Evolutionary conservation across 805 yeast species (phyloP).

Genomic region (Candida germanica): DNA sequence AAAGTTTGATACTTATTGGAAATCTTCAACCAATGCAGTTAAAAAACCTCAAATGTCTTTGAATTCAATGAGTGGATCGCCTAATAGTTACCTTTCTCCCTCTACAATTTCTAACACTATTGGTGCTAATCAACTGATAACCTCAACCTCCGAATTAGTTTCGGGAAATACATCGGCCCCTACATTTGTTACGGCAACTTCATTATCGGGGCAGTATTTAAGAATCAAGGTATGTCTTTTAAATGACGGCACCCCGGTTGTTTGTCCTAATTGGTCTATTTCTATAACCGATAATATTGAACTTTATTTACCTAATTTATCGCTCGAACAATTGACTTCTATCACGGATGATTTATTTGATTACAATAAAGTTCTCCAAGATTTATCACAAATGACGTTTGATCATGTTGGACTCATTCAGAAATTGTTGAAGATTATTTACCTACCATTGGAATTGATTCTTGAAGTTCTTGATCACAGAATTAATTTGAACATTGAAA

Average conservation of each 20-base stretch:
- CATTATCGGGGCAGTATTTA: slow-evolving; percentile 77
- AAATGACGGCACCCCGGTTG: slow-evolving; percentile 82
- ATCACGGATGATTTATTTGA: slow-evolving; percentile 40
- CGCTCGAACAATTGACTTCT: slow-evolving; percentile 42
- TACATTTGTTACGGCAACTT: slow-evolving; percentile 87
- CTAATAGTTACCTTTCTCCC: slow-evolving; percentile 39
- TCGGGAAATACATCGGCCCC: slow-evolving; percentile 11
- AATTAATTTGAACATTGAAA: slow-evolving; percentile 69
- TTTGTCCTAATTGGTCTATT: slow-evolving; percentile 65
- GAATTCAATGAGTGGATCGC: slow-evolving; percentile 19
- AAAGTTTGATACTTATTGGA: slow-evolving; percentile 96
- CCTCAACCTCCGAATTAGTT: slow-evolving; percentile 18
- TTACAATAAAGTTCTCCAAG: slow-evolving; percentile 36
- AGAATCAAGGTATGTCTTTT: slow-evolving; percentile 67
- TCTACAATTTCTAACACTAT: slow-evolving; percentile 20
- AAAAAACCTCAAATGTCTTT: slow-evolving; percentile 17
- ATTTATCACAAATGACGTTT: slow-evolving; percentile 34
- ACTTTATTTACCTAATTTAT: slow-evolving; percentile 60
- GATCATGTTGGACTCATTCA: slow-evolving; percentile 40
- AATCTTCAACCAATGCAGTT: slow-evolving; percentile 65
- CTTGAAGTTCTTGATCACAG: slow-evolving; percentile 53
- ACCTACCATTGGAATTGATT: slow-evolving; percentile 59
- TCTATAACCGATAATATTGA: slow-evolving; percentile 49
- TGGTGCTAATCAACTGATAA: slow-evolving; percentile 11
- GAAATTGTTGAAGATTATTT: slow-evolving; percentile 43